phyloP scores from a whole-genome alignment of 345 rosid genomes.

The Excoecaria cochinchinensis region DNA sequence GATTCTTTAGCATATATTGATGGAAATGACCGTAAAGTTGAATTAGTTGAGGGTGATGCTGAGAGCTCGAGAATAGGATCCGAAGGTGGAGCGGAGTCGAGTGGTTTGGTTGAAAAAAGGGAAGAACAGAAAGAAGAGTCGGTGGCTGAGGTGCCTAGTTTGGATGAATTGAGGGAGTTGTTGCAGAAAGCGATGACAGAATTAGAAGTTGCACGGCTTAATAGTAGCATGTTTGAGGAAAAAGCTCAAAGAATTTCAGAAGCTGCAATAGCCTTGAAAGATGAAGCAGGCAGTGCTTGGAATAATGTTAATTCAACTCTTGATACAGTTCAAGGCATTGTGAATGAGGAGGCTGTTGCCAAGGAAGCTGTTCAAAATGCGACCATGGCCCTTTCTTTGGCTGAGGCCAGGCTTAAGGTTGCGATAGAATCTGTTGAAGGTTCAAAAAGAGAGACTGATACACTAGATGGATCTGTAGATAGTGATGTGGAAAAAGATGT shows the following conservation, averaged over 20 bases:
- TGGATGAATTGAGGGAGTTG: constrained; percentile 62
- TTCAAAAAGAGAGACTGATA: constrained; percentile 33
- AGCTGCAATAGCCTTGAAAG: constrained; percentile 80
- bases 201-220: constrained; percentile 71
- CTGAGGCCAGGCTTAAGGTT: constrained; percentile 76
- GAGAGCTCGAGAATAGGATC: constrained; percentile 33
- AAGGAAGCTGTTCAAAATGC: constrained; percentile 77
- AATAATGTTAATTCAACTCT: constrained; percentile 54
- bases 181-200: constrained; percentile 61
- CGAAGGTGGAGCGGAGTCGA: constrained; percentile 27
- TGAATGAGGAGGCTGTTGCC: constrained; percentile 60
- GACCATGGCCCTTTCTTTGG: constrained; percentile 78
- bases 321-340: constrained; percentile 54
- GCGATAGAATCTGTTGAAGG: constrained; percentile 53
- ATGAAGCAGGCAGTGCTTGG: constrained; percentile 66
- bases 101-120: constrained; percentile 32
- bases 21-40: constrained; percentile 56
- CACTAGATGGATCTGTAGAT: constrained; percentile 35
- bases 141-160: constrained; percentile 35
- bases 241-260: constrained; percentile 86
- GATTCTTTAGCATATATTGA: constrained; percentile 61
- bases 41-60: constrained; percentile 31
- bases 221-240: constrained; percentile 79
- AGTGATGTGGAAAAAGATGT: constrained; percentile 28
- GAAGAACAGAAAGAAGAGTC: constrained; percentile 36